Conservation (phyloP, 2,329 filamentous ascomycete species). For the Venturia aucupariae region DNA sequence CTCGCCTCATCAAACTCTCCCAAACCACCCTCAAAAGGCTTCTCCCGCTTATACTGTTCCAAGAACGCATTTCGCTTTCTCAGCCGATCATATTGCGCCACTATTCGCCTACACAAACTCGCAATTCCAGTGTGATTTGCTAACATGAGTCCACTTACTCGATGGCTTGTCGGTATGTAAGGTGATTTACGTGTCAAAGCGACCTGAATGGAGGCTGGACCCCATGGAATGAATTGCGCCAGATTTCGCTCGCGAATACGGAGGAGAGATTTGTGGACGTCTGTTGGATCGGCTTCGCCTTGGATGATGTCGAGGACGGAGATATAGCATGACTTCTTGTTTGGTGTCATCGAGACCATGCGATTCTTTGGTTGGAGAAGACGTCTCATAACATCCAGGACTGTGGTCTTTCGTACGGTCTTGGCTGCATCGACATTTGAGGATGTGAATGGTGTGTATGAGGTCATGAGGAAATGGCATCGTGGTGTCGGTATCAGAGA, state of each 20-base stretch:
- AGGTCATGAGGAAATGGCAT: slow-evolving; percentile 97
- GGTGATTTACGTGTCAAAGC: slow-evolving; percentile 94
- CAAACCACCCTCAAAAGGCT: slow-evolving; percentile 83
- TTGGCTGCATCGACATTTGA: slow-evolving; percentile 95
- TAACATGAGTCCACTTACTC: slow-evolving; percentile 93
- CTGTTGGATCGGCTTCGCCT: slow-evolving; percentile 94
- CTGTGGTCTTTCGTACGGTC: slow-evolving; percentile 95
- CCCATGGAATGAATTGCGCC: slow-evolving; percentile 97
- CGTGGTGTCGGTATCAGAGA: slow-evolving; percentile 92
- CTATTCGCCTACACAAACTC: slow-evolving; percentile 90
- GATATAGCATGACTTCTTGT: slow-evolving; percentile 98
- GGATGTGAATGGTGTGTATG: slow-evolving; percentile 94
- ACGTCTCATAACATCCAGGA: slow-evolving; percentile 93
- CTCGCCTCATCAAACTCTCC: slow-evolving; percentile 92
- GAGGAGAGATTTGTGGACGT: slow-evolving; percentile 92
- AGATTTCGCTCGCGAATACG: slow-evolving; percentile 89
- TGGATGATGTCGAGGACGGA: slow-evolving; percentile 98
- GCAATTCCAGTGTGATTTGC: slow-evolving; percentile 97
- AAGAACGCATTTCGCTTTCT: slow-evolving; percentile 95
- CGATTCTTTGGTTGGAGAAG: slow-evolving; percentile 96
- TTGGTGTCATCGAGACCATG: slow-evolving; percentile 93
- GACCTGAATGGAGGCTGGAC: slow-evolving; percentile 93
- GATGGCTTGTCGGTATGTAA: slow-evolving; percentile 86
- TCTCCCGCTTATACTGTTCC: slow-evolving; percentile 91
- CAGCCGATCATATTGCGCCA: slow-evolving; percentile 86